Evolutionary conservation across 2,329 filamentous ascomycete genomes (phyloP), one percentile per base, ranked within the genome.

Genomic region (Alternaria sp.): DNA sequence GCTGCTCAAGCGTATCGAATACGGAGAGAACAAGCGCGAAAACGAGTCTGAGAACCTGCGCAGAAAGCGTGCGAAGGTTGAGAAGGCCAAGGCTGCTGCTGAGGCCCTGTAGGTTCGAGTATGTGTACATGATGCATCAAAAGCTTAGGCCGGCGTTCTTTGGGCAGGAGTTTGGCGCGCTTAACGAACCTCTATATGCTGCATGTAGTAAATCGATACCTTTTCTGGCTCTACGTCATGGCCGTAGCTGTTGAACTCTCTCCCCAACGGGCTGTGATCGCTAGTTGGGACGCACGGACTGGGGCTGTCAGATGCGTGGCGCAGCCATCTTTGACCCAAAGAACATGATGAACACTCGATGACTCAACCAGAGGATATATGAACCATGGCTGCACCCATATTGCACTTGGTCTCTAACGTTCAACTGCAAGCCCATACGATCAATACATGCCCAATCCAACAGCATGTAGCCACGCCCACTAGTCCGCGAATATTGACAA

Each of bases 1-100:
- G 89, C 84, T 97, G 75, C 91, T 95, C 71, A 96, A 98, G 85
- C 96, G 97, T 85, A 99, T 99, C 93, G 87, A 94, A 77, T 96
- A 97, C 82, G 94, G 90, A 66, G 97, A 97, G 82, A 94, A 91
- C 83, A 94, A 96, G 87, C 92, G 93, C 85, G 95, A 95, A 71
- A 91, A 89, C 25, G 93, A 97, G 84, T 92, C 95, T 51, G 91
- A 95, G 84, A 92, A 90, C 83, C 83, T 99, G 79, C 88, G 94
- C 72, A 87, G 87, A 61, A 99, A 99, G 90, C 89, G 93, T 82
- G 92, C 96, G 83, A 97, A 89, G 87, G 81, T 97, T 65, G 96
- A 98, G 83, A 94, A 79, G 66, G 74, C 72, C 0, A 79, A 76
- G 64, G 70, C 71, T 26, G 76, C 74, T 60, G 75, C 77, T 20